A percentile compares a stretch with the other conserved stretches of the same genome.
Conservation (phyloP, 1,284 basidiomycete genomes). For the Porogramme epimiltina region DNA sequence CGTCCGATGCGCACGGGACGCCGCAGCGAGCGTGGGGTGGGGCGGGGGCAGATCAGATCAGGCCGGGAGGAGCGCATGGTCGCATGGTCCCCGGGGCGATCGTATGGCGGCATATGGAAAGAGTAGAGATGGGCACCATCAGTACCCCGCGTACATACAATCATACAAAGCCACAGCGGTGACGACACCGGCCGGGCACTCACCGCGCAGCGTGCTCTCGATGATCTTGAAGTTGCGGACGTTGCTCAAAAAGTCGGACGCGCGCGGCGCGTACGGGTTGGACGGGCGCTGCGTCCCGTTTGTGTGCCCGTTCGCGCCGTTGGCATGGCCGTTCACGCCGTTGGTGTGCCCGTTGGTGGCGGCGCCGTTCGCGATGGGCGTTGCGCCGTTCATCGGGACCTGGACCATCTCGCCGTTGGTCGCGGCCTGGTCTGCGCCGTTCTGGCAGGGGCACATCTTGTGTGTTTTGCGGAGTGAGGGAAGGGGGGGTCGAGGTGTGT, state of each 20-base stretch:
- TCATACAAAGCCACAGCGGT: neutral
- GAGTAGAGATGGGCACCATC: constrained; percentile 2
- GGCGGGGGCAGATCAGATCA: neutral
- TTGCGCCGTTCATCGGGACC: constrained; percentile 42
- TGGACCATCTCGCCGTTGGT: constrained; percentile 66
- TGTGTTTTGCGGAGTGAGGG: neutral
- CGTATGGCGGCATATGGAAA: neutral
- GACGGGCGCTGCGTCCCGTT: constrained; percentile 46
- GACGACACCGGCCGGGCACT: constrained; percentile 25
- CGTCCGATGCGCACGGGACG: neutral
- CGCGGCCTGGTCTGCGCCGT: constrained; percentile 48
- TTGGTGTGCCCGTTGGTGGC: constrained; percentile 33
- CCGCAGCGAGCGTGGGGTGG: neutral
- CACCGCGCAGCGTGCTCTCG: constrained; percentile 93
- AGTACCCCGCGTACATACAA: constrained; percentile 2
- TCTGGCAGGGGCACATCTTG: constrained; percentile 70
- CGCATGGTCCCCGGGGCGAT: no score
- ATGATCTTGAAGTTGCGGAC: constrained; percentile 96
- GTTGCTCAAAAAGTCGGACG: constrained; percentile 90
- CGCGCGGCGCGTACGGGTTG: constrained; percentile 88
- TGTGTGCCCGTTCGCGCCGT: constrained; percentile 33
- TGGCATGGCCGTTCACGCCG: constrained; percentile 10
- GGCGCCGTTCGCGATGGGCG: constrained; percentile 31
- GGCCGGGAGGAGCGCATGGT: neutral
- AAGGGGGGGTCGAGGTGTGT: neutral